These are phyloP conservation scores for Jaminaea rosea DNA, from an alignment of 1,284 basidiomycete genomes.

Conservation along the genomic window DNA sequence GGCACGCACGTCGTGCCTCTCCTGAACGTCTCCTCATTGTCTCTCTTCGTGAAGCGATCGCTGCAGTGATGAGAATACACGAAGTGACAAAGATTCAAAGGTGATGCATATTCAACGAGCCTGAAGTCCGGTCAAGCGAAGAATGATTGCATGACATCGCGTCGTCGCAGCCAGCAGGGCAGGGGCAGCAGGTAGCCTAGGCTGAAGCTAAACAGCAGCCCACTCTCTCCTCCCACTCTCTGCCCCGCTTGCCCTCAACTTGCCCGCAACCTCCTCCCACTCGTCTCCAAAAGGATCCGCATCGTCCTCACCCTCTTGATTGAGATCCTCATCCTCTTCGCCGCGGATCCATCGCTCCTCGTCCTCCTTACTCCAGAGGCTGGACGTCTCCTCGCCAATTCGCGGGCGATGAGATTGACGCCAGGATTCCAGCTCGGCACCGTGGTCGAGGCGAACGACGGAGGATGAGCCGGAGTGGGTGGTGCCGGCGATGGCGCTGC, in stretches of 20 bases:
- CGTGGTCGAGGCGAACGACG: neutral
- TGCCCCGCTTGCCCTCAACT: neutral
- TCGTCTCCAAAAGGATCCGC: conserved; percentile 9
- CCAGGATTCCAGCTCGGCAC: neutral
- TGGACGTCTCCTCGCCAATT: neutral
- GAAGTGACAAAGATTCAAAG: too few relatives aligned
- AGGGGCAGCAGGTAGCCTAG: too few relatives aligned
- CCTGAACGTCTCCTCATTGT: too few relatives aligned
- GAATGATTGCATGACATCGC: too few relatives aligned
- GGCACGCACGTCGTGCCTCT: too few relatives aligned
- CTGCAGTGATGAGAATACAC: too few relatives aligned
- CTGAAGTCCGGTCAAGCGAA: too few relatives aligned
- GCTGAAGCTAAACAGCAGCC: neutral
- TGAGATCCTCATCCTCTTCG: neutral
- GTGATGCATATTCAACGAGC: too few relatives aligned
- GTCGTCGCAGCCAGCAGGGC: too few relatives aligned
- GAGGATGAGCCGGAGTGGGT: neutral
- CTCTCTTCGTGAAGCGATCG: too few relatives aligned
- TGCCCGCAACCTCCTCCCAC: neutral
- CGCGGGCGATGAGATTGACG: neutral
- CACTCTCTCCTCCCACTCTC: neutral
- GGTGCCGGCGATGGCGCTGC: neutral
- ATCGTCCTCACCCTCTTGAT: conserved; percentile 5
- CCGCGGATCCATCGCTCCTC: conserved; percentile 1
- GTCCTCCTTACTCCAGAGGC: conserved; percentile 1